A percentile compares a stretch with the other conserved stretches of the same genome.
phyloP scores from a whole-genome alignment of 2,329 filamentous ascomycete species.

The Fusarium torulosum region DNA sequence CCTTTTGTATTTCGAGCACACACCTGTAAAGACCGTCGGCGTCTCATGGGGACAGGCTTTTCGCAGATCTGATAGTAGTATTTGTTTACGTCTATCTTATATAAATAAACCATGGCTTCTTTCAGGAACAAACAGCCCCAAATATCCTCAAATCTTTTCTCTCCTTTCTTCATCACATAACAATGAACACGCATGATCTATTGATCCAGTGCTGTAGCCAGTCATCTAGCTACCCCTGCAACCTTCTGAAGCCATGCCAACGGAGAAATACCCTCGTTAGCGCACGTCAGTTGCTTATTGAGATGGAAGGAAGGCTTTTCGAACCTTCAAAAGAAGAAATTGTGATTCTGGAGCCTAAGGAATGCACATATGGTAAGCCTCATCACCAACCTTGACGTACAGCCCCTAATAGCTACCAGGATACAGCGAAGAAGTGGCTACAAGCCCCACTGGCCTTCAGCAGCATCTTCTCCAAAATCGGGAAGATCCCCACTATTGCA shows the following conservation, averaged over 20 bases:
- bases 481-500: constrained; percentile 21
- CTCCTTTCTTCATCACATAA: too few relatives aligned
- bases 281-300: neutral
- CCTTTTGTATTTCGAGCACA: neutral
- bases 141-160: too few relatives aligned
- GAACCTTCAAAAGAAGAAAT: neutral
- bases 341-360: neutral
- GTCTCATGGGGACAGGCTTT: neutral
- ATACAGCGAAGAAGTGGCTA: neutral
- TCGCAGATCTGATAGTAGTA: neutral
- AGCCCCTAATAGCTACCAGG: neutral
- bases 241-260: neutral
- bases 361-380: neutral
- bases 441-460: neutral
- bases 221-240: neutral
- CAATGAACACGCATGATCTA: neutral
- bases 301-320: neutral
- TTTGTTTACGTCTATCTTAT: neutral
- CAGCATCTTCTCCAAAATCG: constrained; percentile 11
- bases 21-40: too few relatives aligned
- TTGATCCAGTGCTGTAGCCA: neutral
- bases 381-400: too few relatives aligned
- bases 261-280: neutral
- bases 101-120: too few relatives aligned
- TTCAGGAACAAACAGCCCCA: too few relatives aligned